A percentile compares a stretch with the other conserved stretches of the same genome.
These are phyloP conservation scores for Pyricularia grisea DNA, from an alignment of 2,329 filamentous ascomycete genomes.

Conservation along the genomic window DNA sequence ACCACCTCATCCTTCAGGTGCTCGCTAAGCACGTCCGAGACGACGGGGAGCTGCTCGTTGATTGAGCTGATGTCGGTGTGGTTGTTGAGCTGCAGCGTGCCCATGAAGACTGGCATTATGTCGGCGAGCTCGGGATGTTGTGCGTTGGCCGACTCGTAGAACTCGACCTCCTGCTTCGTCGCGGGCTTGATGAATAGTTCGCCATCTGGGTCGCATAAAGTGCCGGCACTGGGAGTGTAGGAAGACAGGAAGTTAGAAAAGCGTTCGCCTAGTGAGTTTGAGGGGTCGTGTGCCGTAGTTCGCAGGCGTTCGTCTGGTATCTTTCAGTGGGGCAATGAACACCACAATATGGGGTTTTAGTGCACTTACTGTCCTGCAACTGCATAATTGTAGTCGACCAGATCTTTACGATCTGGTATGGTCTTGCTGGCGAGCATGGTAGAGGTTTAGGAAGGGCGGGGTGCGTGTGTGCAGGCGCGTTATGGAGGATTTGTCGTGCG, in stretches of 20 bases:
- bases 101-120: conserved; percentile 79
- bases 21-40: conserved; percentile 32
- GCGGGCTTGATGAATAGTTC: conserved; percentile 92
- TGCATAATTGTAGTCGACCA: conserved; percentile 63
- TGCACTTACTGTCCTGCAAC: conserved; percentile 77
- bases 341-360: conserved; percentile 6
- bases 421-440: conserved; percentile 11
- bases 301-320: background rate
- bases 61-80: conserved; percentile 35
- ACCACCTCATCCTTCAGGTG: conserved; percentile 28
- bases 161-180: conserved; percentile 73
- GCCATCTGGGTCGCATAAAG: conserved; percentile 74
- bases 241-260: conserved; percentile 8
- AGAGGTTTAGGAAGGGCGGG: background rate
- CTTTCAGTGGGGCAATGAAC: background rate
- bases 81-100: conserved; percentile 62
- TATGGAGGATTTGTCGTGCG: background rate
- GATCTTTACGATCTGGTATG: conserved; percentile 48
- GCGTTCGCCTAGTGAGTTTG: background rate
- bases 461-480: background rate
- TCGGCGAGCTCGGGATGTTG: conserved; percentile 65
- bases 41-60: conserved; percentile 36
- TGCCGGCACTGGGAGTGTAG: conserved; percentile 61
- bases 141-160: conserved; percentile 67
- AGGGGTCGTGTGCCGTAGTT: background rate